phyloP scores from a whole-genome alignment of 2,329 filamentous ascomycete genomes.

The Ceratocystis cacaofunesta region DNA sequence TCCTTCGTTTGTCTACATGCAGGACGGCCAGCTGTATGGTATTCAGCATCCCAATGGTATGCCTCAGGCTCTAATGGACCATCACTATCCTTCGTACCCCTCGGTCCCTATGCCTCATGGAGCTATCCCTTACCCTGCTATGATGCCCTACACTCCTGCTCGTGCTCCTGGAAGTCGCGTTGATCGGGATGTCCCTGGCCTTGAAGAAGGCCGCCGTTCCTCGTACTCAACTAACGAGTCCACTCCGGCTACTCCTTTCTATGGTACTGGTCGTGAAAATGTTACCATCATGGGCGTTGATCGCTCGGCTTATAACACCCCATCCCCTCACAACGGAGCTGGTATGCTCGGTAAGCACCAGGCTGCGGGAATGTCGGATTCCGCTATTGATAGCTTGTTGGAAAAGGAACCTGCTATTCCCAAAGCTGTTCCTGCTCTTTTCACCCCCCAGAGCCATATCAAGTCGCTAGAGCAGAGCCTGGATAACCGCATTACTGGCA shows the following conservation, averaged over 20 bases:
- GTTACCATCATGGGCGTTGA: slow-evolving; percentile 39
- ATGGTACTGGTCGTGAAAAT: slow-evolving; percentile 42
- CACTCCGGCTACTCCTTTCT: slow-evolving; percentile 50
- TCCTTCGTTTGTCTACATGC: slow-evolving; percentile 20
- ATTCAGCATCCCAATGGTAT: slow-evolving; percentile 18
- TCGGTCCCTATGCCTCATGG: slow-evolving; percentile 23
- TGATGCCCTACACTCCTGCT: slow-evolving; percentile 40
- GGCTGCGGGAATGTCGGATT: slow-evolving; percentile 29
- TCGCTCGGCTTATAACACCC: slow-evolving; percentile 50
- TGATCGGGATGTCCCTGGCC: slow-evolving; percentile 38
- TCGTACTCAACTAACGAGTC: slow-evolving; percentile 57
- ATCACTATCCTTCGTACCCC: slow-evolving; percentile 9
- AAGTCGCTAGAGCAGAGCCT: slow-evolving; percentile 88
- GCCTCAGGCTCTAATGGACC: slow-evolving; percentile 5
- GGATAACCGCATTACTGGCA: slow-evolving; percentile 78
- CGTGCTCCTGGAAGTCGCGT: slow-evolving; percentile 35
- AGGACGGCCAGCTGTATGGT: slow-evolving; percentile 28
- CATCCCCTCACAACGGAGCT: slow-evolving; percentile 47
- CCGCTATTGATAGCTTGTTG: slow-evolving; percentile 48
- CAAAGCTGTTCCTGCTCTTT: slow-evolving; percentile 75
- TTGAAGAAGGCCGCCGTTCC: slow-evolving; percentile 47
- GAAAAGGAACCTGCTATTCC: slow-evolving; percentile 72
- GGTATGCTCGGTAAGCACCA: slow-evolving; percentile 31
- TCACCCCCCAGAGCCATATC: slow-evolving; percentile 68
- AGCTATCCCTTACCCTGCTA: slow-evolving; percentile 25